These are phyloP conservation scores for Mycena metata DNA, from an alignment of 768 basidiomycete species.

Conservation along the genomic window DNA sequence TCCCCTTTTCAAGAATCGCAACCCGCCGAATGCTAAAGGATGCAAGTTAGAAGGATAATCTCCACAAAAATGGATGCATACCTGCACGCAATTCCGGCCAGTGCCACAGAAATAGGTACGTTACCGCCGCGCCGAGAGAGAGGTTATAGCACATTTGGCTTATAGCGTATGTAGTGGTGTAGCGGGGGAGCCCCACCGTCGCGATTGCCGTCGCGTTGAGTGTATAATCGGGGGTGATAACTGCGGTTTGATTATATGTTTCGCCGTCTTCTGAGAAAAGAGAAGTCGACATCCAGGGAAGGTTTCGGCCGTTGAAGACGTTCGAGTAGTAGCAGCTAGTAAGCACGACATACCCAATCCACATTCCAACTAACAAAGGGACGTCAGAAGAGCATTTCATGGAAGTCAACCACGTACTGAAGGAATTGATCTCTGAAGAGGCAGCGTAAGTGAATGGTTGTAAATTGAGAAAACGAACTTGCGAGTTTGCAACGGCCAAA, in stretches of 20 bases:
- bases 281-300: slow-evolving; percentile 63
- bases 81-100: slow-evolving; percentile 63
- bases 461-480: slow-evolving; percentile 36
- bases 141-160: slow-evolving; percentile 65
- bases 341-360: slow-evolving; percentile 59
- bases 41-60: not conserved
- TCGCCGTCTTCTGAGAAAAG: slow-evolving; percentile 55
- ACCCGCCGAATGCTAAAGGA: slow-evolving; percentile 55
- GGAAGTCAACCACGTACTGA: slow-evolving; percentile 45
- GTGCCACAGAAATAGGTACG: slow-evolving; percentile 65
- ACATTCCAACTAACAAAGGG: slow-evolving; percentile 58
- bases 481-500: slow-evolving; percentile 71
- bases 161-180: slow-evolving; percentile 63
- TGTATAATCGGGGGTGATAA: slow-evolving; percentile 54
- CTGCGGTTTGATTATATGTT: slow-evolving; percentile 57
- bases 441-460: not conserved
- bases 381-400: slow-evolving; percentile 3
- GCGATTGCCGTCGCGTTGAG: slow-evolving; percentile 49
- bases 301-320: slow-evolving; percentile 58
- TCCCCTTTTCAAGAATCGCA: slow-evolving; percentile 53
- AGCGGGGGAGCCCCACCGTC: slow-evolving; percentile 46
- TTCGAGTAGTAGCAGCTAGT: slow-evolving; percentile 59
- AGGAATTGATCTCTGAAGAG: slow-evolving; percentile 57
- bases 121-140: slow-evolving; percentile 63
- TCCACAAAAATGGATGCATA: slow-evolving; percentile 35